These are phyloP conservation scores for Chlamydomonas reinhardtii DNA, from an alignment of 163 green algal genomes.

Conservation along the genomic window DNA sequence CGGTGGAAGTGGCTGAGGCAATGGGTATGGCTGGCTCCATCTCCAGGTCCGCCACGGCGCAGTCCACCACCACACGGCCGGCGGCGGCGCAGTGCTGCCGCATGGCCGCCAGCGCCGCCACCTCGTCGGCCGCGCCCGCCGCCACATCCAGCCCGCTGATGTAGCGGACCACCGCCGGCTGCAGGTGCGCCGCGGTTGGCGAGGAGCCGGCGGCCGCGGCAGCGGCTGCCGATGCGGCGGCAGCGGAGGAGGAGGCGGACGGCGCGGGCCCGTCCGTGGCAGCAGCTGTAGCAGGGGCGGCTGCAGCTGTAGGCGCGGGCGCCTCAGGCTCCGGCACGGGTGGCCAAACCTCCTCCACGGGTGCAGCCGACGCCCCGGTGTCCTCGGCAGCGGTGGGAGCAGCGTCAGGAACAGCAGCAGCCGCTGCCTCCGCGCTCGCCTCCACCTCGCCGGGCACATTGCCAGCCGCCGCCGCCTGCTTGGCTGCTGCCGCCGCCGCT, in stretches of 20 bases:
- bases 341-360: no score
- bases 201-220: not conserved
- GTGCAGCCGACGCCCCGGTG: no score
- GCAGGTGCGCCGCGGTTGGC: constrained; percentile 24
- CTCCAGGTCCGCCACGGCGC: constrained; percentile 9
- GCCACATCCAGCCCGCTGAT: constrained; percentile 33
- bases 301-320: not conserved
- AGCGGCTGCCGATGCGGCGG: not conserved
- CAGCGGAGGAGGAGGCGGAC: not conserved
- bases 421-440: no score
- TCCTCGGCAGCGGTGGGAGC: no score
- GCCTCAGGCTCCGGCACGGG: not conserved
- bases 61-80: constrained; percentile 20
- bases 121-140: constrained; percentile 14
- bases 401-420: no score
- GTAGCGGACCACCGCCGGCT: constrained; percentile 37
- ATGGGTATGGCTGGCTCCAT: not conserved
- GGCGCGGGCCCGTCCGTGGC: not conserved
- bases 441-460: not conserved
- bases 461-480: no score
- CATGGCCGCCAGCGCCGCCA: constrained; percentile 36
- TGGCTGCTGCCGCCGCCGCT: no score
- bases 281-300: not conserved
- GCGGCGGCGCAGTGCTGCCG: constrained; percentile 18
- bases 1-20: not conserved